Evolutionary conservation across 2,329 filamentous ascomycete genomes (phyloP), one percentile per base, ranked within the genome.

Genomic region (Nigrospora oryzae): DNA sequence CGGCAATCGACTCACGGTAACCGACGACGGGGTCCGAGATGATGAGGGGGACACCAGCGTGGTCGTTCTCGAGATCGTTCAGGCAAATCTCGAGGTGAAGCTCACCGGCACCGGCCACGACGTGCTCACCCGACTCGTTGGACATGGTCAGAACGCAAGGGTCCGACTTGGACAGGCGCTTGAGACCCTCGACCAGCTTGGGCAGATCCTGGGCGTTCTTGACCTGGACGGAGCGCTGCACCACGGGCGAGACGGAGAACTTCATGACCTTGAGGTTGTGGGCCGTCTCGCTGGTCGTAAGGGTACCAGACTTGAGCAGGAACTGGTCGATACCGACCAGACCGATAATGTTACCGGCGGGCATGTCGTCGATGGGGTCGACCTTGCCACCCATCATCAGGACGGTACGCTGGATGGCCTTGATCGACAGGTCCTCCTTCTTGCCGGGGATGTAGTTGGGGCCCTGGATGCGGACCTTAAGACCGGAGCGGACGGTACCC

Each of bases 241-340:
- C 93, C 75, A 98, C 93, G 63, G 93, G 93, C 50, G 93, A 97
- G 69, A 98, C 93, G 66, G 93, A 98, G 86, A 98, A 98, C 81
- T 96, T 97, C 93, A 98, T 98, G 76, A 98, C 93, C 86, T 97
- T 97, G 65, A 98, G 77, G 85, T 98, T 98, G 86, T 98, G 93
- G 68, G 93, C 91, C 56, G 89, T 94, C 59, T 98, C 93, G 67
- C 80, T 84, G 68, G 91, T 97, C 74, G 90, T 95, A 63, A 98
- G 86, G 64, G 93, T 98, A 86, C 93, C 93, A 69, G 93, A 97
- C 86, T 98, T 98, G 79, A 98, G 89, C 80, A 98, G 80, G 88
- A 97, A 98, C 83, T 98, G 93, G 71, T 98, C 93, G 62, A 98
- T 89, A 84, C 93, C 93, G 67, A 98, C 93, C 63, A 98, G 82